phyloP scores from a whole-genome alignment of 2,329 filamentous ascomycete species.

The Penicillium corylophilum region DNA sequence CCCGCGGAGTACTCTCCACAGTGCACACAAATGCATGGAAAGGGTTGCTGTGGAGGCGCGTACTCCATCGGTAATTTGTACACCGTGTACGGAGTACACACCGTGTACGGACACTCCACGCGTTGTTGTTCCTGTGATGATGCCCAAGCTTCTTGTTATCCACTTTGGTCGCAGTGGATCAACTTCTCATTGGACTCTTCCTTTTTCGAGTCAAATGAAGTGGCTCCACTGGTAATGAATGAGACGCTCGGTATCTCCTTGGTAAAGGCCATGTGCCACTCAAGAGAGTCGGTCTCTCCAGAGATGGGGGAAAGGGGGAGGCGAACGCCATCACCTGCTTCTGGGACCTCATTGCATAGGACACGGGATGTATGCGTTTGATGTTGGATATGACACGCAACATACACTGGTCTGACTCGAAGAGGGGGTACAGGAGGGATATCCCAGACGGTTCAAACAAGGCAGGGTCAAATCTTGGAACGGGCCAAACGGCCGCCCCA shows the following conservation, averaged over 20 bases:
- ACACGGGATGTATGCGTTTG: not conserved
- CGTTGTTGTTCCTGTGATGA: slow-evolving; percentile 8
- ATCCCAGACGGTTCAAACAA: not conserved
- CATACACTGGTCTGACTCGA: not conserved
- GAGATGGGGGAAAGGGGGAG: slow-evolving; percentile 1
- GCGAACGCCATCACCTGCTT: not conserved
- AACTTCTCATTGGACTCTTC: slow-evolving; percentile 3
- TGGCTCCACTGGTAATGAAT: slow-evolving; percentile 8
- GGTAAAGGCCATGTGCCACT: slow-evolving; percentile 19
- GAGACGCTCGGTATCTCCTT: slow-evolving; percentile 11
- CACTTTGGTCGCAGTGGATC: not conserved
- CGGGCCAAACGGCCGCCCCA: slow-evolving; percentile 27
- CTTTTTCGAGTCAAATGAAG: not conserved
- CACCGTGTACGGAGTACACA: slow-evolving; percentile 7
- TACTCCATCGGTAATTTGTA: not conserved
- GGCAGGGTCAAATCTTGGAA: slow-evolving; percentile 8
- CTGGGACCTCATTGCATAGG: not conserved
- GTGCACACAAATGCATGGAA: not conserved
- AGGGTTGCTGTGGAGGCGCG: not conserved
- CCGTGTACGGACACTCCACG: slow-evolving; percentile 5
- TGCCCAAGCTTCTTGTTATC: slow-evolving; percentile 13
- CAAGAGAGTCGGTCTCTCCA: not conserved
- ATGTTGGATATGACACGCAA: not conserved
- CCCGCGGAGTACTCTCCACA: slow-evolving; percentile 4
- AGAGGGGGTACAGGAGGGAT: not conserved